Evolutionary conservation across 2,329 filamentous ascomycete species (phyloP).

Genomic region (Monosporascus sp.): DNA sequence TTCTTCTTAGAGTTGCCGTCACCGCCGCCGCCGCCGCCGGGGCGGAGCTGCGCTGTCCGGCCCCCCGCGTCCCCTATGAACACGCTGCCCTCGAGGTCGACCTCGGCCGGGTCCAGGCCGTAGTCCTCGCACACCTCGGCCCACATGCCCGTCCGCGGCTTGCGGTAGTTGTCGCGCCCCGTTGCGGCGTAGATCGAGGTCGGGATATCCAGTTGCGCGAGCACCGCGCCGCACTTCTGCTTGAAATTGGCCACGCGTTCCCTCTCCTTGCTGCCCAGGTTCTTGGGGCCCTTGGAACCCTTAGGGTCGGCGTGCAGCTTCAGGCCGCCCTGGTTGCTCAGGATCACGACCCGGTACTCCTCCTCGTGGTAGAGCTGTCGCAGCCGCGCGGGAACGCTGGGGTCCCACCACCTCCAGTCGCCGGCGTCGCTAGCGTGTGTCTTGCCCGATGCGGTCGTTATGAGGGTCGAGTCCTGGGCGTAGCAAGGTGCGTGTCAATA

Average conservation of each 20-base stretch:
- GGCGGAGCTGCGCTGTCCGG: conserved; percentile 39
- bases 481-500: neutral
- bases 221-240: conserved; percentile 64
- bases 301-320: conserved; percentile 70
- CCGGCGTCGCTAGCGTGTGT: conserved; percentile 62
- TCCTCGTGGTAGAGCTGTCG: conserved; percentile 60
- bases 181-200: conserved; percentile 83
- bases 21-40: conserved; percentile 27
- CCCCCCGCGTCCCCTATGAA: conserved; percentile 87
- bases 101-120: conserved; percentile 46
- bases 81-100: conserved; percentile 69
- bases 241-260: conserved; percentile 77
- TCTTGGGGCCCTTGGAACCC: conserved; percentile 50
- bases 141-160: conserved; percentile 91
- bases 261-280: conserved; percentile 34
- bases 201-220: conserved; percentile 69
- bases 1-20: neutral
- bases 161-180: conserved; percentile 72
- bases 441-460: conserved; percentile 74
- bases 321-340: conserved; percentile 87
- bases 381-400: conserved; percentile 60
- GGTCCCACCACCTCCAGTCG: conserved; percentile 96
- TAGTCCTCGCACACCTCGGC: conserved; percentile 53
- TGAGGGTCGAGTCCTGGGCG: conserved; percentile 76
- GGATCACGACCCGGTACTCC: conserved; percentile 69